A percentile compares a stretch with the other conserved stretches of the same genome.
Conservation (phyloP, 495 filamentous ascomycete genomes). For the Bathelium albidoporum region DNA sequence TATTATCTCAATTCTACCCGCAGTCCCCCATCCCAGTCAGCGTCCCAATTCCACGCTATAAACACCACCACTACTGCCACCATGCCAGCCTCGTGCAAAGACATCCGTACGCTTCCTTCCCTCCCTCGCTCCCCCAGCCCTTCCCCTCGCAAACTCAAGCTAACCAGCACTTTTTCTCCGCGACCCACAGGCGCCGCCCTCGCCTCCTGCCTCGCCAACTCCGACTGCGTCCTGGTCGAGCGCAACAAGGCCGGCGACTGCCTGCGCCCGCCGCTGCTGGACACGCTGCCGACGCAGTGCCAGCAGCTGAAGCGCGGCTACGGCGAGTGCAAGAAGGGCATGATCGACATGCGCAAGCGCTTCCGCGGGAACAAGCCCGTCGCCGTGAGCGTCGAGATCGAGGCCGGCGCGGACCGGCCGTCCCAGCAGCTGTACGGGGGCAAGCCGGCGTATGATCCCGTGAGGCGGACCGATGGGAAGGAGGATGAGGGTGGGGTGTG, state of each 20-base stretch:
- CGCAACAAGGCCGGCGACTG: constrained; percentile 81
- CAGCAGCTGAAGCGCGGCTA: constrained; percentile 90
- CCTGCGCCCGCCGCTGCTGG: constrained; percentile 64
- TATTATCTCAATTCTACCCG: background rate
- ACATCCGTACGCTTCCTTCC: constrained; percentile 61
- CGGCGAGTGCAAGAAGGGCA: constrained; percentile 86
- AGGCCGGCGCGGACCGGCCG: constrained; percentile 38
- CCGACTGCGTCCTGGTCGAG: constrained; percentile 87
- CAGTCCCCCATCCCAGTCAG: background rate
- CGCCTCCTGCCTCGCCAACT: constrained; percentile 86
- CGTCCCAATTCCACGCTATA: background rate
- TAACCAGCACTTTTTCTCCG: constrained; percentile 6
- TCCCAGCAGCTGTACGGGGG: constrained; percentile 61
- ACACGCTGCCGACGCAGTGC: constrained; percentile 73
- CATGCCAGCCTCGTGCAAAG: constrained; percentile 95
- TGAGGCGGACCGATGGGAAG: constrained; percentile 36
- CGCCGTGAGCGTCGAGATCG: constrained; percentile 50
- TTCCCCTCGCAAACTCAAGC: background rate
- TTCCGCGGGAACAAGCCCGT: constrained; percentile 94
- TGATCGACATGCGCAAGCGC: constrained; percentile 98
- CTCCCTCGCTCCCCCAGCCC: constrained; percentile 6
- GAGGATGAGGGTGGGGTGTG: constrained; percentile 15
- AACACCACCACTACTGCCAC: constrained; percentile 18
- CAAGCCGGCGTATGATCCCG: constrained; percentile 53
- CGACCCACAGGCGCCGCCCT: constrained; percentile 63